phyloP scores from a whole-genome alignment of 139 green algal genomes.

The Nannochloris sp. region DNA sequence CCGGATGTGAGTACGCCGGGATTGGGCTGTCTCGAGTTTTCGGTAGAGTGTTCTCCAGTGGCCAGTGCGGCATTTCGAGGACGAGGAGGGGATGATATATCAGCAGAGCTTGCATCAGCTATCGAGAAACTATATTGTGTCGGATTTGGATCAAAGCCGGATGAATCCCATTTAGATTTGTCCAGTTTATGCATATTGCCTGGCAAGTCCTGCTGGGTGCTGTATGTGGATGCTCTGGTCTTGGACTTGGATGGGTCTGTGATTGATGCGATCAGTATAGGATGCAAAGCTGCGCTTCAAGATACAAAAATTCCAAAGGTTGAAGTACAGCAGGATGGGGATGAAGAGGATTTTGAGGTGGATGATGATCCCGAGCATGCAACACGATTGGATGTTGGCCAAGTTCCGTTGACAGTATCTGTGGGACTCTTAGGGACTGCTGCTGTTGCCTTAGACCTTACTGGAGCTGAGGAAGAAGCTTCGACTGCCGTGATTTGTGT shows the following conservation, averaged over 20 bases:
- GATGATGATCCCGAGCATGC: slow-evolving; percentile 10
- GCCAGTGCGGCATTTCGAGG: slow-evolving; percentile 66
- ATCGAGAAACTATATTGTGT: slow-evolving; percentile 42
- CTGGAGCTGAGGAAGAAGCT: slow-evolving; percentile 5
- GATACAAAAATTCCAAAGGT: slow-evolving; percentile 7
- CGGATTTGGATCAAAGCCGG: neutral
- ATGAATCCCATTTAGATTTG: slow-evolving; percentile 36
- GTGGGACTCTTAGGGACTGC: slow-evolving; percentile 1
- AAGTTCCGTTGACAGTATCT: slow-evolving; percentile 4
- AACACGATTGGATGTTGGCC: neutral
- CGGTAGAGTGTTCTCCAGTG: slow-evolving; percentile 67
- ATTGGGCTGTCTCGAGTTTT: slow-evolving; percentile 46
- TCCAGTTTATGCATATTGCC: slow-evolving; percentile 52
- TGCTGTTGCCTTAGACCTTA: slow-evolving; percentile 4
- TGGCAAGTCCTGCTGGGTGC: slow-evolving; percentile 69
- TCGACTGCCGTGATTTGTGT: slow-evolving; percentile 20
- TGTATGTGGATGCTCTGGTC: slow-evolving; percentile 76
- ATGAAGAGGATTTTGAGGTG: slow-evolving; percentile 19
- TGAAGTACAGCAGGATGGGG: slow-evolving; percentile 5
- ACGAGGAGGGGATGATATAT: slow-evolving; percentile 51
- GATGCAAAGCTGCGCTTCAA: slow-evolving; percentile 28
- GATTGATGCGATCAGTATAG: slow-evolving; percentile 64
- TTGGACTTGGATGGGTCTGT: slow-evolving; percentile 74
- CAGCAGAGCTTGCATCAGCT: slow-evolving; percentile 36
- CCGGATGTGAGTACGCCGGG: slow-evolving; percentile 33